These are phyloP conservation scores for Aspergillus thermomutatus DNA, from an alignment of 2,329 filamentous ascomycete species.

Conservation along the genomic window DNA sequence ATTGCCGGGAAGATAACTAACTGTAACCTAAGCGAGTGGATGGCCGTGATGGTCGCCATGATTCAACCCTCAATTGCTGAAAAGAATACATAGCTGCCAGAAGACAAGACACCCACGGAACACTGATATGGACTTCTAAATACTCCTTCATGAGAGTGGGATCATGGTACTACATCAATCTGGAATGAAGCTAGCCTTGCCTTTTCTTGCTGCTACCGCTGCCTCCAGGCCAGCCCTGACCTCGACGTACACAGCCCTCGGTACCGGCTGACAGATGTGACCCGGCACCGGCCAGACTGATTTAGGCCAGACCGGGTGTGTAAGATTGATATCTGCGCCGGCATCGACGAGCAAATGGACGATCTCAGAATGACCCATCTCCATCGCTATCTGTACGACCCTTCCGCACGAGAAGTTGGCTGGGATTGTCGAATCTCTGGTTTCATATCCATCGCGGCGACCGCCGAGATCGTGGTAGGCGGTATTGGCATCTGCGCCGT, in stretches of 20 bases:
- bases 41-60: too few species aligned
- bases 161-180: neutral
- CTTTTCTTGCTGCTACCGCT: neutral
- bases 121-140: neutral
- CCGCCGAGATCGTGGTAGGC: slow-evolving; percentile 2
- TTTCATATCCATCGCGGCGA: neutral
- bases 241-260: slow-evolving; percentile 4
- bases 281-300: neutral
- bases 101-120: neutral
- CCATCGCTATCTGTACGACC: slow-evolving; percentile 15
- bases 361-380: slow-evolving; percentile 5
- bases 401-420: slow-evolving; percentile 14
- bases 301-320: neutral
- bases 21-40: too few species aligned
- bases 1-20: too few species aligned
- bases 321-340: slow-evolving; percentile 1
- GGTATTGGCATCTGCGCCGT: slow-evolving; percentile 3
- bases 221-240: neutral
- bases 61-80: too few species aligned
- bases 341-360: neutral
- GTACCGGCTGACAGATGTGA: slow-evolving; percentile 3
- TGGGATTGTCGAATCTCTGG: slow-evolving; percentile 9
- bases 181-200: neutral
- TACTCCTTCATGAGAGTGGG: neutral
- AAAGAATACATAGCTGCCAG: too few species aligned